Base-by-base conservation (phyloP, 169 alveolate species). In the Cryptosporidium canis region DNA sequence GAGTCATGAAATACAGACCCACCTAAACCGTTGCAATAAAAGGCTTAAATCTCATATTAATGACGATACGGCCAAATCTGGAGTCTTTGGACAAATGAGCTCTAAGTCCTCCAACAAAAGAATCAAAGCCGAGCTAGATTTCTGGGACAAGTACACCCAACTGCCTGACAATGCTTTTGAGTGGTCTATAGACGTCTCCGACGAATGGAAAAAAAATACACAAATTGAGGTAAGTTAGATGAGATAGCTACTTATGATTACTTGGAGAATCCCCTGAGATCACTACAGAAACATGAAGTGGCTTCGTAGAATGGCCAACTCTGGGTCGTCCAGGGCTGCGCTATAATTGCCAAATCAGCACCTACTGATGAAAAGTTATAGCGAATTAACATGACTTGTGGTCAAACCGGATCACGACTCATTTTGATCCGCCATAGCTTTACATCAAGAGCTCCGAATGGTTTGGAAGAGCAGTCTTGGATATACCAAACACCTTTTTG, bases 151-250 rank as follows among this genome's bases (percentile, higher is more conserved):
- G 47, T 77, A 77, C 24, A 43, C 21, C 61, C 47, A 41, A 24
- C 21, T 77, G 24, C 16, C 44, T 29, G 64, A 61, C 24, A 77
- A 77, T 9, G 27, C 72, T 37, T 63, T 77, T 39, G 72, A 77
- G 43, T 77, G 87, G 77, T 77, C 77, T 58, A 58, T 77, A 58
- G 87, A 77, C 39, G 64, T 77, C 12, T 55, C 53, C 61, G 87
- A 77, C 21, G 53, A 53, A 58, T 56, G 77, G 71, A 77, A 77
- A 43, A 77, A 77, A 63, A 37, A 55, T 24, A 77, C 87, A 11
- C 87, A 77, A 37, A 77, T 77, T 41, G 77, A 58, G 71, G 87
- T 77, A 77, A 77, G 87, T 70, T 70, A 6, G 24, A 41, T 70
- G 47, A 6, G 24, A 41, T 7, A 0, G n/a, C 6, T 31, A 61